Evolutionary conservation across 2,329 filamentous ascomycete genomes (phyloP).

Genomic region (Penicillium carneum): DNA sequence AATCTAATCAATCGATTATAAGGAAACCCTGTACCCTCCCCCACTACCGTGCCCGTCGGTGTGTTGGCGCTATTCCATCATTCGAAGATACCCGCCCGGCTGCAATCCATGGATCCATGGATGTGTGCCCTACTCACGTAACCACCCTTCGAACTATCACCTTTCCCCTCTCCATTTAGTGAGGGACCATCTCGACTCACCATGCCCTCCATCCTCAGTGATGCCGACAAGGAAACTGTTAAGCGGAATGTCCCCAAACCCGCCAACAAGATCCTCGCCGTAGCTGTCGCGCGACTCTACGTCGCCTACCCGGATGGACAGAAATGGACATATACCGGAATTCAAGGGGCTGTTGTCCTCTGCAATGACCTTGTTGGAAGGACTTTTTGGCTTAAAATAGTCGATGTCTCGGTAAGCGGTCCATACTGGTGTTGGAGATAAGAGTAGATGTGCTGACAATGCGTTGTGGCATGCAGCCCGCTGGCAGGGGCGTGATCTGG

Average conservation of each 20-base stretch:
- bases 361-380: slow-evolving; percentile 93
- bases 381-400: slow-evolving; percentile 96
- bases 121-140: slow-evolving; percentile 29
- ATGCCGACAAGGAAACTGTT: slow-evolving; percentile 95
- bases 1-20: background rate
- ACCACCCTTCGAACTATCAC: slow-evolving; percentile 15
- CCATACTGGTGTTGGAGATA: slow-evolving; percentile 4
- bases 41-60: slow-evolving; percentile 17
- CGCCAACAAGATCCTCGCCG: slow-evolving; percentile 95
- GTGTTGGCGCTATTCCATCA: slow-evolving; percentile 25
- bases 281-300: slow-evolving; percentile 91
- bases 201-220: slow-evolving; percentile 75
- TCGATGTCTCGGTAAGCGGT: slow-evolving; percentile 84
- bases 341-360: slow-evolving; percentile 89
- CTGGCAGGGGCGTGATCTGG: slow-evolving; percentile 87
- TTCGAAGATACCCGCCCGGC: slow-evolving; percentile 23
- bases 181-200: slow-evolving; percentile 31
- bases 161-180: slow-evolving; percentile 13
- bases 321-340: slow-evolving; percentile 91
- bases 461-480: slow-evolving; percentile 60
- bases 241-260: slow-evolving; percentile 92
- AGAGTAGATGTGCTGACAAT: slow-evolving; percentile 17
- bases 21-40: background rate
- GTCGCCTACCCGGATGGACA: slow-evolving; percentile 84
- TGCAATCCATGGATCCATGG: slow-evolving; percentile 11